phyloP scores from a whole-genome alignment of 1,139 yeast genomes.

The Lodderomyces oxycetoniae region DNA sequence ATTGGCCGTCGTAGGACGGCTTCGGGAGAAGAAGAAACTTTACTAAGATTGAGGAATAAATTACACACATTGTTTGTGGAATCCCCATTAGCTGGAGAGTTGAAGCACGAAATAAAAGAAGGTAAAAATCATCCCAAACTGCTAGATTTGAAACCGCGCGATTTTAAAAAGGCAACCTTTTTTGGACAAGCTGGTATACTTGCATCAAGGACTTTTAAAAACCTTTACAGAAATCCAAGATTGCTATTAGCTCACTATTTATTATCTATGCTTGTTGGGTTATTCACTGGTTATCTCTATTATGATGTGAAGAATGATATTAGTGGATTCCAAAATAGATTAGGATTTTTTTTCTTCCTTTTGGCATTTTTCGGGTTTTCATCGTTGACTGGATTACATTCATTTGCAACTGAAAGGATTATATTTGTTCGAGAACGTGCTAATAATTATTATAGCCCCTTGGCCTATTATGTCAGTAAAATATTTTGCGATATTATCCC shows the following conservation, averaged over 20 bases:
- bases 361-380: slow-evolving; percentile 91
- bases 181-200: slow-evolving; percentile 61
- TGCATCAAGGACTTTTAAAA: slow-evolving; percentile 84
- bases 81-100: slow-evolving; percentile 46
- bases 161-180: slow-evolving; percentile 51
- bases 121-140: slow-evolving; percentile 27
- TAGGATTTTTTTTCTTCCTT: slow-evolving; percentile 87
- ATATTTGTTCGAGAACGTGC: slow-evolving; percentile 91
- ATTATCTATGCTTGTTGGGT: slow-evolving; percentile 68
- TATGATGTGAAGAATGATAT: slow-evolving; percentile 82
- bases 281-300: slow-evolving; percentile 81
- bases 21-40: slow-evolving; percentile 26
- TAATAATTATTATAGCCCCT: slow-evolving; percentile 85
- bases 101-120: slow-evolving; percentile 45
- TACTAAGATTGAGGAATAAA: slow-evolving; percentile 29
- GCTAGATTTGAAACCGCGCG: slow-evolving; percentile 34
- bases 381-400: slow-evolving; percentile 82
- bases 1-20: slow-evolving; percentile 15
- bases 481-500: slow-evolving; percentile 88
- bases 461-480: slow-evolving; percentile 80
- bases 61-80: slow-evolving; percentile 42
- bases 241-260: slow-evolving; percentile 77
- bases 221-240: slow-evolving; percentile 87
- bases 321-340: slow-evolving; percentile 91
- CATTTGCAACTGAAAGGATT: slow-evolving; percentile 82